Base-by-base conservation (phyloP, 164 flowering plant genomes). In the Litsea cubeba region DNA sequence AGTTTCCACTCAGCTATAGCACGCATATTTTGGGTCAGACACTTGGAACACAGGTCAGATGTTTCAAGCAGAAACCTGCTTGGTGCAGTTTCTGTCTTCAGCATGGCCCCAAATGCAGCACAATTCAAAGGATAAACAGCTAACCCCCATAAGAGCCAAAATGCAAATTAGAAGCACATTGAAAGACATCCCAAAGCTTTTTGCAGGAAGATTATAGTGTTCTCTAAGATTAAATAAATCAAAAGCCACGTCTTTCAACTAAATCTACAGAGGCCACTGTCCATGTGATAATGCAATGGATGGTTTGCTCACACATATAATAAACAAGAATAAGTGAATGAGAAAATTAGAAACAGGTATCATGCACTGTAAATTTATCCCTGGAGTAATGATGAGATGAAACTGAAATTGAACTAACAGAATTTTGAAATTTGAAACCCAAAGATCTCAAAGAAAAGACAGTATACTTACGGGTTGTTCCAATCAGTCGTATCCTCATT, bases 401-500 rank as follows among this genome's bases (percentile, higher is more conserved):
- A 30, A 12, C 35, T 65, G 17, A 65, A 65, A 15, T 26, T 7
- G 46, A 65, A 26, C 46, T 17, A 65, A 65, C 0, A 65, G 40
- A 65, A 65, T 0, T 30, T 30, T 30, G 35, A 30, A 30, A 30
- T 30, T 3, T 65, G 24, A 24, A 63, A 24, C 3, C 25, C 26
- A 63, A 24, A 24, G 12, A 63, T 22, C 20, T 63, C 26, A 63
- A 63, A 22, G 25, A 65, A 3, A 66, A 64, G 62, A 68, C 46
- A 70, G 49, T 14, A 46, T 68, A 88, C 97, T 80, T 85, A 94
- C 94, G 96, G 97, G 71, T 86, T 90, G 81, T 89, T 88, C 96
- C 96, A 94, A 77, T 90, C 96, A 26, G 96, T 94, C n/a, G 98
- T 92, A 79, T 92, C 98, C 84, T 94, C 95, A 62, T 88, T 86